Evolutionary conservation across 2,329 filamentous ascomycete species (phyloP).

Genomic region (Aureobasidium sp.): DNA sequence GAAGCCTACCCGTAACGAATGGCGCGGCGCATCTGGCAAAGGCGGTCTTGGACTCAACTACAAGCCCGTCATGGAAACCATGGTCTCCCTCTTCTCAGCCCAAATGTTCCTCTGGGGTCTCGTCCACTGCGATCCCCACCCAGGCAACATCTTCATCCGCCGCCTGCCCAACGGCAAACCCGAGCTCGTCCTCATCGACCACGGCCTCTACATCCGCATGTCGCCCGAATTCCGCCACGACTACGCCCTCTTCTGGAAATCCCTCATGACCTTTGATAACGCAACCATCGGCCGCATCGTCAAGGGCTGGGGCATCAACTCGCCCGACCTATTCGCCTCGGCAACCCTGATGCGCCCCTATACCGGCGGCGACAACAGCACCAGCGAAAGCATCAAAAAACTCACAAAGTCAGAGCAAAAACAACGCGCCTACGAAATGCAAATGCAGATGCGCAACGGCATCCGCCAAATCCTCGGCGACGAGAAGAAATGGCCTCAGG

Average conservation of each 20-base stretch:
- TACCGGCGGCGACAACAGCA: constrained; percentile 68
- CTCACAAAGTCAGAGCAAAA: constrained; percentile 52
- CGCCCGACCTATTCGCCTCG: constrained; percentile 83
- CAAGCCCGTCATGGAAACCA: constrained; percentile 89
- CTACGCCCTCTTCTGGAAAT: constrained; percentile 89
- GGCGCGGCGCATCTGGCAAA: constrained; percentile 63
- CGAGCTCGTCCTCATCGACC: constrained; percentile 92
- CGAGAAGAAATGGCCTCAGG: constrained; percentile 81
- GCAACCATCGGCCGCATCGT: constrained; percentile 66
- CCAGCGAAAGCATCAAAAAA: constrained; percentile 43
- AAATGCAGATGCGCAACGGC: constrained; percentile 62
- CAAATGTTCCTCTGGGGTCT: constrained; percentile 97
- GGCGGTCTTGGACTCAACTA: constrained; percentile 79
- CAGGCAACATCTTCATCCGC: constrained; percentile 93
- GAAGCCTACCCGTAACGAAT: constrained; percentile 74
- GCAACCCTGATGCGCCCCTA: constrained; percentile 88
- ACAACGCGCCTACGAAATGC: constrained; percentile 67
- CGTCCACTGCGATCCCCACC: constrained; percentile 94
- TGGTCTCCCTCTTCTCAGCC: constrained; percentile 92
- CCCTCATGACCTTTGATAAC: constrained; percentile 90
- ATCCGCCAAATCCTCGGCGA: constrained; percentile 78
- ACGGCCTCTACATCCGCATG: constrained; percentile 94
- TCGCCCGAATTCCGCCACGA: constrained; percentile 72
- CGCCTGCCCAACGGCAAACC: constrained; percentile 73
- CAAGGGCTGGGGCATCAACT: constrained; percentile 76